These are phyloP conservation scores for Prunus padus DNA, from an alignment of 306 rosid genomes.

Conservation along the genomic window DNA sequence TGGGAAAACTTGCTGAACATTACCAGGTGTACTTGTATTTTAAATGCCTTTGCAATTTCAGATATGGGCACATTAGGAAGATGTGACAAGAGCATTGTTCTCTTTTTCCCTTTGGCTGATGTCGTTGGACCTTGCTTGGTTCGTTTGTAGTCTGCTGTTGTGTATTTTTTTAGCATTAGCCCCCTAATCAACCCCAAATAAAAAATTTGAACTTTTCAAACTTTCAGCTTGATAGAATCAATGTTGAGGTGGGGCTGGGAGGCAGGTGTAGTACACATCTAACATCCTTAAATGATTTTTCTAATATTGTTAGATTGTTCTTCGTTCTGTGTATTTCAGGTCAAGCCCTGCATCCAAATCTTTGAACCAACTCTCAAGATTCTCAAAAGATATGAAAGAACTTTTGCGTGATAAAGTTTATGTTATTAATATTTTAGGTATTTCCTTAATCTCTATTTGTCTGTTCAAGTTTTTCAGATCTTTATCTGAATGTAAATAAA, in stretches of 20 bases:
- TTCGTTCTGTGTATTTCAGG: constrained; percentile 40
- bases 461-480: constrained; percentile 4
- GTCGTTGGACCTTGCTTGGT: neutral
- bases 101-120: constrained; percentile 1
- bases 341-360: constrained; percentile 36
- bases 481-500: neutral
- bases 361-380: constrained; percentile 50
- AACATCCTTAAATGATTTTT: neutral
- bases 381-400: constrained; percentile 61
- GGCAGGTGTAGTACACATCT: neutral
- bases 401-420: constrained; percentile 77
- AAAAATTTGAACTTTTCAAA: neutral
- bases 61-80: neutral
- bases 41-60: neutral
- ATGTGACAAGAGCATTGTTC: neutral
- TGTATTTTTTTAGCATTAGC: neutral
- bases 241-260: neutral
- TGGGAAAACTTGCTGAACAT: neutral
- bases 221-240: neutral
- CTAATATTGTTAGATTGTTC: neutral
- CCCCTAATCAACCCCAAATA: neutral
- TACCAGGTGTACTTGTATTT: neutral
- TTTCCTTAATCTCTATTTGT: constrained; percentile 20
- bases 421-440: constrained; percentile 79
- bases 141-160: neutral